Evolutionary conservation across 768 basidiomycete genomes (phyloP).

Genomic region (Chiua virens): DNA sequence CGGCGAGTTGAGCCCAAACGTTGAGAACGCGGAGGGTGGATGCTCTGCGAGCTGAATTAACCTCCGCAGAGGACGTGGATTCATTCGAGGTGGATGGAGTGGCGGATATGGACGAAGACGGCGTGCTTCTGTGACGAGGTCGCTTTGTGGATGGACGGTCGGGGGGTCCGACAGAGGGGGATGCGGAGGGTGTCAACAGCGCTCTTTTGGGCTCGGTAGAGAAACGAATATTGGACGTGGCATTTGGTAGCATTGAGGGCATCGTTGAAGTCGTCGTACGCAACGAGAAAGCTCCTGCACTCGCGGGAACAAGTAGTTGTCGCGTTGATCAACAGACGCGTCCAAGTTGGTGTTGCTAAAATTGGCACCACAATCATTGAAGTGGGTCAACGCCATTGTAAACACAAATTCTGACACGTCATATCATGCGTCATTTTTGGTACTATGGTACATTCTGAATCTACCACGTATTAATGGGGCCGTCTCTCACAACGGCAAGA

Average conservation of each 20-base stretch:
- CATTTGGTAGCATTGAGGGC: slow-evolving; percentile 5
- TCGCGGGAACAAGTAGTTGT: not conserved
- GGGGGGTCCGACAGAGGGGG: slow-evolving; percentile 29
- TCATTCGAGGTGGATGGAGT: slow-evolving; percentile 28
- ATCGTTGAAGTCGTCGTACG: slow-evolving; percentile 9
- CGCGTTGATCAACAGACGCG: slow-evolving; percentile 15
- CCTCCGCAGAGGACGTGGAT: slow-evolving; percentile 36
- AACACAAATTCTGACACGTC: too few species aligned
- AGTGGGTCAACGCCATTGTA: not conserved
- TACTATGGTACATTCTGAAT: slow-evolving; percentile 20
- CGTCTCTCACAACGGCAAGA: not conserved
- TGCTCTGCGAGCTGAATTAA: slow-evolving; percentile 56
- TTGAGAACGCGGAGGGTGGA: slow-evolving; percentile 53
- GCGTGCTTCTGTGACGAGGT: slow-evolving; percentile 46
- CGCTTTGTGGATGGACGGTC: slow-evolving; percentile 49
- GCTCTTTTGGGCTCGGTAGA: slow-evolving; percentile 12
- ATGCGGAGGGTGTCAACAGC: slow-evolving; percentile 27
- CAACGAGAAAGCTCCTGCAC: too few species aligned
- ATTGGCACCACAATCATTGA: too few species aligned
- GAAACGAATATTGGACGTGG: not conserved
- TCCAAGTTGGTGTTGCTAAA: slow-evolving; percentile 12
- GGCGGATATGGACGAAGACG: slow-evolving; percentile 44
- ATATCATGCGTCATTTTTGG: slow-evolving; percentile 2
- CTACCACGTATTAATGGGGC: slow-evolving; percentile 2
- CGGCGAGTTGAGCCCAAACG: slow-evolving; percentile 67